Evolutionary conservation across 192 early-diverging fungal species (phyloP).

Genomic region (Funneliformis geosporum): DNA sequence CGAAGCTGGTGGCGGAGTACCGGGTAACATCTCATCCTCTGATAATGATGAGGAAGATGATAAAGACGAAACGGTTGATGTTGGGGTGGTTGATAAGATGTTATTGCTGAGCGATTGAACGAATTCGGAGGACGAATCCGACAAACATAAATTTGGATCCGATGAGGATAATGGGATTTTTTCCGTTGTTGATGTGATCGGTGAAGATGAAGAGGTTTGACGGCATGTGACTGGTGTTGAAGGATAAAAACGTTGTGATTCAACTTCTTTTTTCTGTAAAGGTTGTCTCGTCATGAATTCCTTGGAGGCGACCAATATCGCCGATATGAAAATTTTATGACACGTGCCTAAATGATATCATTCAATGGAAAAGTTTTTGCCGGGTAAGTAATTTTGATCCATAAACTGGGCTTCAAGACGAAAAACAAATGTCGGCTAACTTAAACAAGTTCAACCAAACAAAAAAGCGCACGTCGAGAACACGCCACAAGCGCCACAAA

Average conservation of each 20-base stretch:
- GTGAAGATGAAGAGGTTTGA: not conserved
- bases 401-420: not conserved
- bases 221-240: not conserved
- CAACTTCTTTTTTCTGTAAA: not conserved
- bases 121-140: not conserved
- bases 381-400: too few species aligned
- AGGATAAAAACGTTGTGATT: not conserved
- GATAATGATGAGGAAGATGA: not conserved
- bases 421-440: not conserved
- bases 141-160: not conserved
- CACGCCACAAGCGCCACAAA: not conserved
- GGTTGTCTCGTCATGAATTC: slow-evolving; percentile 21
- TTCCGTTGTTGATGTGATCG: not conserved
- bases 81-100: slow-evolving; percentile 5
- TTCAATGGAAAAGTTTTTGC: too few species aligned
- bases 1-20: too few species aligned
- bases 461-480: not conserved
- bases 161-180: not conserved
- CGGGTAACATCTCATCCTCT: not conserved
- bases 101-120: not conserved
- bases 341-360: slow-evolving; percentile 32
- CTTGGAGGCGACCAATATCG: slow-evolving; percentile 42
- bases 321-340: slow-evolving; percentile 39
- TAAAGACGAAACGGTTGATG: not conserved
- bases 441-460: not conserved